phyloP scores from a whole-genome alignment of 106 monocot genomes.

The Dioscorea alata region DNA sequence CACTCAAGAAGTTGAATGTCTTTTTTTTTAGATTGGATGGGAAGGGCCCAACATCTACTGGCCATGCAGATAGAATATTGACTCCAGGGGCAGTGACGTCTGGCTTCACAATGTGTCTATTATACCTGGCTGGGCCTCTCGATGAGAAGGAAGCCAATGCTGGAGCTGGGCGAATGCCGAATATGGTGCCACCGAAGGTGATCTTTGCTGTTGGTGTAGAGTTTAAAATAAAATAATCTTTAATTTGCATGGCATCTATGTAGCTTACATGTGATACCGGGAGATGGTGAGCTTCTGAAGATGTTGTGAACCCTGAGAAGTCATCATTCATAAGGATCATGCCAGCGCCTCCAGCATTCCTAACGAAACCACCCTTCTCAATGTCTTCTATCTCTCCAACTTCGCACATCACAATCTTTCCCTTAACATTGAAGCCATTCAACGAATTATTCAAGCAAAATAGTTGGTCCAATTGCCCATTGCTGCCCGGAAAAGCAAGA shows the following conservation, averaged over 20 bases:
- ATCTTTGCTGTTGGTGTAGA: constrained; percentile 13
- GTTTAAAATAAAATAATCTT: constrained; percentile 2
- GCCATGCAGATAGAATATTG: constrained; percentile 35
- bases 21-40: neutral
- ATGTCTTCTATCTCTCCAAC: no score
- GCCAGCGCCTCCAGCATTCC: constrained; percentile 8
- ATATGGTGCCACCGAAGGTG: constrained; percentile 2
- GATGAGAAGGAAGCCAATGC: constrained; percentile 35
- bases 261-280: neutral
- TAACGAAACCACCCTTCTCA: no score
- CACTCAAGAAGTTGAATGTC: constrained; percentile 8
- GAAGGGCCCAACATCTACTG: neutral
- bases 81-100: no score
- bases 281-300: neutral
- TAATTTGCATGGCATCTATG: neutral
- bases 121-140: constrained; percentile 23
- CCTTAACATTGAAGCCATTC: constrained; percentile 2
- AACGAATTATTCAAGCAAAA: constrained; percentile 9
- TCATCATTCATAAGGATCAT: constrained; percentile 29
- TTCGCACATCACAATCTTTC: constrained; percentile 13
- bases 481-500: no score
- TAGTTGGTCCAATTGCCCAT: no score
- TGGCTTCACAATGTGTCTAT: constrained; percentile 10
- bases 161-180: no score
- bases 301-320: constrained; percentile 21